phyloP scores from a whole-genome alignment of 1,284 basidiomycete species.

The Trichosporon sp. region DNA sequence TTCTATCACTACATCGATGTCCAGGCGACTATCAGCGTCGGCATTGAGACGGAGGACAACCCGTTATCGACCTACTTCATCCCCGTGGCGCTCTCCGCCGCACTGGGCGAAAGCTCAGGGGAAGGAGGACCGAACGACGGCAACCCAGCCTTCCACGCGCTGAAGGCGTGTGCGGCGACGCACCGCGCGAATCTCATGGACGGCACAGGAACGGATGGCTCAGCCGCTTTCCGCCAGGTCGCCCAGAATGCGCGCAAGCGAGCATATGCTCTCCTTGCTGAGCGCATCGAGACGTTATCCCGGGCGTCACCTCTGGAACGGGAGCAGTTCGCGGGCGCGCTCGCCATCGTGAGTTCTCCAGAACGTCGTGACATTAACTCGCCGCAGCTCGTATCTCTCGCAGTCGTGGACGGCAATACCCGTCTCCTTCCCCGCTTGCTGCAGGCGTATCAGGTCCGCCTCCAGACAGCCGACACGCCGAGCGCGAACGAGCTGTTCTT shows the following conservation, averaged over 20 bases:
- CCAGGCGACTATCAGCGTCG: slow-evolving; percentile 12
- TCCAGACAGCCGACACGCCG: neutral
- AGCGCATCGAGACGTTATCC: neutral
- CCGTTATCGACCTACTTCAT: slow-evolving; percentile 9
- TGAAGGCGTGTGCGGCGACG: slow-evolving; percentile 13
- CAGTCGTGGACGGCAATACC: slow-evolving; percentile 16
- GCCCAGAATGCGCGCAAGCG: slow-evolving; percentile 8
- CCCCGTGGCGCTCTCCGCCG: slow-evolving; percentile 10
- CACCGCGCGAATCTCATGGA: slow-evolving; percentile 20
- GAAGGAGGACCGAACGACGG: slow-evolving; percentile 7
- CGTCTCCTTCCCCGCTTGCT: slow-evolving; percentile 11
- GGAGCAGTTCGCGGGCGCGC: slow-evolving; percentile 11
- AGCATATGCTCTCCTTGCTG: slow-evolving; percentile 9
- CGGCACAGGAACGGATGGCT: slow-evolving; percentile 6
- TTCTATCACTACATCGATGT: slow-evolving; percentile 17
- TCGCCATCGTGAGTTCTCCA: slow-evolving; percentile 1
- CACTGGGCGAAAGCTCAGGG: neutral
- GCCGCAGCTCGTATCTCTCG: slow-evolving; percentile 14
- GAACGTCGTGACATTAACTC: neutral
- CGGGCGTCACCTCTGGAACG: slow-evolving; percentile 2
- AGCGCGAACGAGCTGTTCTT: slow-evolving; percentile 9
- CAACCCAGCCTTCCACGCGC: slow-evolving; percentile 14
- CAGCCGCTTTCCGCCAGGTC: slow-evolving; percentile 6
- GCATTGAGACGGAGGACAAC: slow-evolving; percentile 10
- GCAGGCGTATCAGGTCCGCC: neutral